Evolutionary conservation across 1,139 yeast species (phyloP), one percentile per base, ranked within the genome.

Genomic region (Hyphopichia pseudoburtonii): DNA sequence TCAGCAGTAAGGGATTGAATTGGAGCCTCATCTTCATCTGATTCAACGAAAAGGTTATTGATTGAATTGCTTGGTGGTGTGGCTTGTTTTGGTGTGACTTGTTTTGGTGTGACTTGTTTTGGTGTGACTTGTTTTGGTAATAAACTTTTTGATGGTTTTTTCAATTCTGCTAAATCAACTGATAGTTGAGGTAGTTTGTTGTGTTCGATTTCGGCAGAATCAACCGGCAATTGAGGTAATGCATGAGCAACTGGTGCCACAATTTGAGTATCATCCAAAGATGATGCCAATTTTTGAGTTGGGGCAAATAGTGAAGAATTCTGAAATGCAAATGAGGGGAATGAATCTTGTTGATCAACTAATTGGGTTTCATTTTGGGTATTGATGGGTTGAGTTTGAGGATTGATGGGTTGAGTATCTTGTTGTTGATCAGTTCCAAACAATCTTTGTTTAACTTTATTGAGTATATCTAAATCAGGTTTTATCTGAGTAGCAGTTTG

Each of bases 1-100:
- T 55, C 58, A 24, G 44, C 44, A 4, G 57, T 34, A 17, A 52
- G 29, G 3, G 46, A 44, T 14, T 26, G 22, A 5, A 23, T 15
- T n/a, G 30, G 19, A 9, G 27, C 14, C 10, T 37, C 37, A 5
- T 44, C 51, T 1, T 44, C 49, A 11, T 42, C 48, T 19, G 17
- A 31, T 10, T 35, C 38, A n/a, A 36, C 40, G 19, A 38, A 40
- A 12, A 38, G 16, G 10, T 32, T 32, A 28, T 11, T 21, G 26
- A 11, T 27, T 27, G 24, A 22, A 28, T 29, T 28, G 23, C 5
- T 23, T 11, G 26, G 12, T 23, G 12, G 5, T 21, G 10, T 21
- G 23, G 23, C 10, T 21, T 7, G 10, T 21, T 7, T 21, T 10
- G 23, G 23, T 10, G 10, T 21, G 9, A 7, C 17, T 23, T 8